Percentiles rank a stretch among this genome's conserved stretches.
Conservation (phyloP, 257 asterid species). For the Lycium barbarum region DNA sequence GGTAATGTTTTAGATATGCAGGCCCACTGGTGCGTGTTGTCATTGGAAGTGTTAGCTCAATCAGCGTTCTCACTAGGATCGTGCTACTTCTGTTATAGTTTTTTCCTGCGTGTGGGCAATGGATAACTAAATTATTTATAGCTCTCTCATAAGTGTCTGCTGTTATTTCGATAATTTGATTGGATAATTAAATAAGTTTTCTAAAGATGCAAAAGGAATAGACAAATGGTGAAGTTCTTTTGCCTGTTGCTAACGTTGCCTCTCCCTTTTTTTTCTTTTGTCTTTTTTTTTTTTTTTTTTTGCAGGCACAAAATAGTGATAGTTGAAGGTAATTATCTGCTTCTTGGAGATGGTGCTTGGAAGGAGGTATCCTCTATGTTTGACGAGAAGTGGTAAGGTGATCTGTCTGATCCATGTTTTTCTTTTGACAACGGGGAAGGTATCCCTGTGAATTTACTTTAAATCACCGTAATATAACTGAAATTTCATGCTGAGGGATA, state of each 20-base stretch:
- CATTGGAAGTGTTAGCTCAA: background rate
- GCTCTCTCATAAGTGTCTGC: background rate
- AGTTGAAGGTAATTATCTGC: slow-evolving; percentile 93
- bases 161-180: background rate
- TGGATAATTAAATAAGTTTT: slow-evolving; percentile 4
- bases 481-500: background rate
- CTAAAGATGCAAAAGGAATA: background rate
- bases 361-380: slow-evolving; percentile 72
- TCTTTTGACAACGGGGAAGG: background rate
- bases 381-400: slow-evolving; percentile 87
- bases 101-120: slow-evolving; percentile 14
- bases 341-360: slow-evolving; percentile 79
- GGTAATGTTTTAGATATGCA: background rate
- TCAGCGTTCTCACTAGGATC: background rate
- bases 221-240: slow-evolving; percentile 27
- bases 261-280: background rate
- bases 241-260: background rate
- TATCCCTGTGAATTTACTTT: background rate
- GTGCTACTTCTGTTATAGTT: background rate
- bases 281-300: background rate
- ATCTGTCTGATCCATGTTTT: slow-evolving; percentile 27
- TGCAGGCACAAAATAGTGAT: slow-evolving; percentile 90
- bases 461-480: background rate
- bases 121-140: slow-evolving; percentile 3
- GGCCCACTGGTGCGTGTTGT: background rate